A percentile compares a stretch with the other conserved stretches of the same genome.
These are phyloP conservation scores for Phialophora expanda DNA, from an alignment of 2,329 filamentous ascomycete genomes.

Conservation along the genomic window DNA sequence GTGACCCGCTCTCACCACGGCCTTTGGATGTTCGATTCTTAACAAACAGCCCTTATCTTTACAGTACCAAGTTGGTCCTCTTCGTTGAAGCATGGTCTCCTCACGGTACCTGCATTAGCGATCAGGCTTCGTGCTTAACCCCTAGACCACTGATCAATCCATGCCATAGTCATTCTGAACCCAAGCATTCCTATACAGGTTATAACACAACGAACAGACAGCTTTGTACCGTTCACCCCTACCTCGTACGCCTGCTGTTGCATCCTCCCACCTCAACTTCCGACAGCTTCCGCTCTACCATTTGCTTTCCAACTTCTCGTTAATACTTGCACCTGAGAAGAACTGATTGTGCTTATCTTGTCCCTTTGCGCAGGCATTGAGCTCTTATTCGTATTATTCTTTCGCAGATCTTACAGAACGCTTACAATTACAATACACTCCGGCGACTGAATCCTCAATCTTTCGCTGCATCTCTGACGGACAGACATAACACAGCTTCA, in stretches of 20 bases:
- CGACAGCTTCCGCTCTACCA: background rate
- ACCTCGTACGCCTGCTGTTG: background rate
- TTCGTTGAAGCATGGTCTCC: background rate
- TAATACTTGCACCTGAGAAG: background rate
- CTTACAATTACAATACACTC: background rate
- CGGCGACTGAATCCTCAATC: background rate
- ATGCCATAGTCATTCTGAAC: background rate
- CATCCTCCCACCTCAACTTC: background rate
- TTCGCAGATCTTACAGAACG: background rate
- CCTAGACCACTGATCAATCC: background rate
- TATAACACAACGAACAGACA: background rate
- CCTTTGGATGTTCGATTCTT: background rate
- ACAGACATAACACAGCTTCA: background rate
- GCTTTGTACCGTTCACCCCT: background rate
- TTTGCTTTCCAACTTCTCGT: background rate
- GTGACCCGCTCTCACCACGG: too few species aligned
- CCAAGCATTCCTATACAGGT: background rate
- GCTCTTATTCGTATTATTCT: background rate
- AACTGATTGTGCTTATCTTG: background rate
- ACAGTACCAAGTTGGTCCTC: background rate
- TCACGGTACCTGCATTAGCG: background rate
- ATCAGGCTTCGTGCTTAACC: background rate
- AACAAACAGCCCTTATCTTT: background rate
- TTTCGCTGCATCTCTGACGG: background rate
- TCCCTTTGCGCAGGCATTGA: background rate